phyloP scores from a whole-genome alignment of 257 asterid species.

The Oldenlandia corymbosa region DNA sequence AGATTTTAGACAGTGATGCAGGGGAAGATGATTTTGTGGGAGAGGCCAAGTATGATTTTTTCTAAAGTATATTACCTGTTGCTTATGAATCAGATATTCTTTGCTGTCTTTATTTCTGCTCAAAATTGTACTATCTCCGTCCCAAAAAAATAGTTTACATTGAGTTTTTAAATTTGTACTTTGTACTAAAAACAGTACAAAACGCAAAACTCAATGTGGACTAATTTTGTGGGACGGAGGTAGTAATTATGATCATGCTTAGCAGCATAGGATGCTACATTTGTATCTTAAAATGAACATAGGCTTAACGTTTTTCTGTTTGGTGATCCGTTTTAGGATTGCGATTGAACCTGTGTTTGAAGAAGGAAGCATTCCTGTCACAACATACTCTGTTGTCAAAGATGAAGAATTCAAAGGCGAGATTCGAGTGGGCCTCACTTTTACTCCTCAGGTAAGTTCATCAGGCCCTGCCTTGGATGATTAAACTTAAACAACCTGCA shows the following conservation, averaged over 20 bases:
- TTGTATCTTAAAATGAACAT: too few relatives aligned
- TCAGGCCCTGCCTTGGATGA: not conserved
- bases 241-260: too few relatives aligned
- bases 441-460: slow-evolving; percentile 39
- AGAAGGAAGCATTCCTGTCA: slow-evolving; percentile 37
- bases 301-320: too few relatives aligned
- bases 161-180: too few relatives aligned
- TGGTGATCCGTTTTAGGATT: slow-evolving; percentile 29
- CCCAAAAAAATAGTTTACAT: too few relatives aligned
- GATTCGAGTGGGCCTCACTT: slow-evolving; percentile 46
- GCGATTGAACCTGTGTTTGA: slow-evolving; percentile 34
- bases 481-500: not conserved
- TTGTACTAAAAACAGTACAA: too few relatives aligned
- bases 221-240: too few relatives aligned
- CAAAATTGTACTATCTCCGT: too few relatives aligned
- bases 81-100: too few relatives aligned
- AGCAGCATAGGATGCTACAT: not conserved
- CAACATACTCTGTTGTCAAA: slow-evolving; percentile 45
- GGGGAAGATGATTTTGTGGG: slow-evolving; percentile 45
- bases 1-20: slow-evolving; percentile 51
- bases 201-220: not conserved
- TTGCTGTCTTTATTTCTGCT: not conserved
- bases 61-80: too few relatives aligned
- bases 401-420: slow-evolving; percentile 47
- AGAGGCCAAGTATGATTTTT: slow-evolving; percentile 35